These are phyloP conservation scores for Suillus plorans DNA, from an alignment of 768 basidiomycete species.

Conservation along the genomic window DNA sequence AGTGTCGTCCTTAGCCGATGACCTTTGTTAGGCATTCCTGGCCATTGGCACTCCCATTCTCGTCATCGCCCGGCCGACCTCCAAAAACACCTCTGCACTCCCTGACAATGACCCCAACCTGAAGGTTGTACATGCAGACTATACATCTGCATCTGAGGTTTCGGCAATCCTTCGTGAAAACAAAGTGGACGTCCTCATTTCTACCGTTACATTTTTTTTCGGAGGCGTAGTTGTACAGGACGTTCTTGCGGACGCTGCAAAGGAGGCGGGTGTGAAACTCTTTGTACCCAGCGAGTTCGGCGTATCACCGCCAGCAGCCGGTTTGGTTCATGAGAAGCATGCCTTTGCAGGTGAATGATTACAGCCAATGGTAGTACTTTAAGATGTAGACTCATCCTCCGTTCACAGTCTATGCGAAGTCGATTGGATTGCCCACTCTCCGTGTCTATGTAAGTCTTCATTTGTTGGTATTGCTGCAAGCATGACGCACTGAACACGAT, in stretches of 20 bases:
- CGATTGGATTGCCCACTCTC: slow-evolving; percentile 18
- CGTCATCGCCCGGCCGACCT: slow-evolving; percentile 10
- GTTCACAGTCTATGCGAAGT: slow-evolving; percentile 17
- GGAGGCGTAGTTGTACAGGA: slow-evolving; percentile 17
- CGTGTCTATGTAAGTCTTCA: slow-evolving; percentile 10
- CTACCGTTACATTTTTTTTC: neutral
- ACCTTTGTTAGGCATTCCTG: slow-evolving; percentile 5
- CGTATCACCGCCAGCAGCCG: slow-evolving; percentile 5
- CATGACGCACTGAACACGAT: neutral
- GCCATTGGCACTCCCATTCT: slow-evolving; percentile 6
- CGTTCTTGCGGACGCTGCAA: slow-evolving; percentile 9
- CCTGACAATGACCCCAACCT: neutral
- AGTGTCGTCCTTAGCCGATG: neutral
- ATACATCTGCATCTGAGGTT: neutral
- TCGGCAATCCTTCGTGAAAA: slow-evolving; percentile 2
- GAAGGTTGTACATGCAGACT: neutral
- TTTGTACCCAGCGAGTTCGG: slow-evolving; percentile 34
- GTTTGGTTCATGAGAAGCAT: neutral
- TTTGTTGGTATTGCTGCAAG: slow-evolving; percentile 13
- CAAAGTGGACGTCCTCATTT: slow-evolving; percentile 10
- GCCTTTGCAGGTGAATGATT: slow-evolving; percentile 3
- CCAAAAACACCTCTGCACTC: neutral
- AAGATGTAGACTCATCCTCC: neutral
- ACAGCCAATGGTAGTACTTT: too few species aligned
- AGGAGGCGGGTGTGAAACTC: slow-evolving; percentile 27